Base-by-base conservation (phyloP, 2,329 filamentous ascomycete genomes). In the Ceratocystis diversiconidia region DNA sequence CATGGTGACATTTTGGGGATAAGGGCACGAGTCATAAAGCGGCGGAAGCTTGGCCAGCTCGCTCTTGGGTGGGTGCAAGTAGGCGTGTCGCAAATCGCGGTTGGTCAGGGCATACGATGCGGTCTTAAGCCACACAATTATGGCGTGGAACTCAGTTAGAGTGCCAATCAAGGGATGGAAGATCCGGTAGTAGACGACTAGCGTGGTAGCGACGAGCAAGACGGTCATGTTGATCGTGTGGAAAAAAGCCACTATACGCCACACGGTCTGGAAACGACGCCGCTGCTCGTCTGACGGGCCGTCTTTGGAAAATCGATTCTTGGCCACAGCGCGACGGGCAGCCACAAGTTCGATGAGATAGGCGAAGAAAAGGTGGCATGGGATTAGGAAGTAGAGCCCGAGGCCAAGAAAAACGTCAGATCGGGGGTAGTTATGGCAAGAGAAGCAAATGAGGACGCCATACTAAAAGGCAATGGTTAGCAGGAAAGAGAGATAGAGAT, bases 31-130 rank as follows among this genome's bases (percentile, higher is more conserved):
- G 12, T 81, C 79, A 77, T 97, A 99, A 28, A 97, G 79, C 46
- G 89, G 85, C 0, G 94, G 94, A 3, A 96, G 78, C 28, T 83
- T 80, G 59, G 85, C 83, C 62, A 86, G 81, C 66, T 88, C 85
- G 68, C 83, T 82, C 65, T 81, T 80, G 52, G 80, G 78, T 1
- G 90, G 89, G 72, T 95, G 89, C 25, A 97, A 81, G 73, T 90
- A 90, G 19, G 92, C 90, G 73, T 96, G 90, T 50, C 94, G 88
- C 43, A 99, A 83, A 73, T 99, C 94, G 69, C 94, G 86, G 75
- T 99, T 99, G 30, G 94, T 97, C 72, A 97, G 89, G 28, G 92
- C 94, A 73, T 97, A 99, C 0, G 92, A 96, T 69, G 90, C 89
- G 41, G 89, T 92, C 79, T 99, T 99, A 71, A 99, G 82, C 87